Base-by-base conservation (phyloP, 164 flowering plant species). In the Liquidambar formosana region DNA sequence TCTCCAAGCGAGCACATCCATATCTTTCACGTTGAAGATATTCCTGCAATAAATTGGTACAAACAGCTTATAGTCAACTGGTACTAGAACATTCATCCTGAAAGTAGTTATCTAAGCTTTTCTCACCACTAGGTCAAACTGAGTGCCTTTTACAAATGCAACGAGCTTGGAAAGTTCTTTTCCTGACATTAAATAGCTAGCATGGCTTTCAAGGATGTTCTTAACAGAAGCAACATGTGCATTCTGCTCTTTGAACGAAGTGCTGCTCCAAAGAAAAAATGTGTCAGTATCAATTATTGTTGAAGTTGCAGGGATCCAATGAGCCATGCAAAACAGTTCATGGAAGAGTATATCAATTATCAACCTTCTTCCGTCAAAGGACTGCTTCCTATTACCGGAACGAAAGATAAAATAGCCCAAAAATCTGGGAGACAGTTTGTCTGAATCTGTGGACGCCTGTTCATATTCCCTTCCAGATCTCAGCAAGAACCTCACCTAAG, bases 61-160 rank as follows among this genome's bases (percentile, higher is more conserved):
- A 4, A 75, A 64, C 21, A 71, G 45, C 27, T n/a, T 43, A 27
- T 43, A 64, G 25, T 63, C 47, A 23, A 22, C 4, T 54, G 28
- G 22, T 21, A 28, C 38, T 25, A 64, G 9, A 65, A 72, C n/a
- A 46, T 46, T 41, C 47, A 33, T 15, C 28, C 25, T 26, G 0
- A 68, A 66, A 2, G 19, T 8, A 46, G 21, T 71, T 23, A 26
- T 44, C 45, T 18, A 26, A 49, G 65, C 54, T 63, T 61, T 46
- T 59, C 86, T 77, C 69, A 95, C 99, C 96, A 88, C 97, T 62
- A 95, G 76, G 85, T 95, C 99, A 84, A 93, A 96, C 74, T 96
- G 99, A 65, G 99, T 96, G 80, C 97, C 99, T 81, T 96, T 96
- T 16, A 96, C 97, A 82, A 93, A 93, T 23, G 97, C 96, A 65